Evolutionary conservation across 106 monocot genomes (phyloP).

Genomic region (Dendrobium chrysotoxum): DNA sequence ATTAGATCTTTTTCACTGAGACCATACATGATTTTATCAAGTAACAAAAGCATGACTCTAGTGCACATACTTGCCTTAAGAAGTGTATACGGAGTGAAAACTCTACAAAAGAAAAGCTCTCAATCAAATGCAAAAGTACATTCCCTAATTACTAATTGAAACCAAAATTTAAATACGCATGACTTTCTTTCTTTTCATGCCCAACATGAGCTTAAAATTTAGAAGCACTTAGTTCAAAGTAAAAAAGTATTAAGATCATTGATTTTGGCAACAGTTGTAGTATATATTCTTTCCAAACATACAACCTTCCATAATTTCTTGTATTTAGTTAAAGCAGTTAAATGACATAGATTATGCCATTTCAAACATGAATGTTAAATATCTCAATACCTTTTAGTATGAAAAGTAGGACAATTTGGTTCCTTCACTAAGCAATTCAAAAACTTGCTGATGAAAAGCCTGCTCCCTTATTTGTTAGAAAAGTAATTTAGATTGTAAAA

Average conservation of each 20-base stretch:
- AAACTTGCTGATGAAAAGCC: background rate
- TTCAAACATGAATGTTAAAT: background rate
- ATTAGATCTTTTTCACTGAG: background rate
- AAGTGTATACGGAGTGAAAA: background rate
- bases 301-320: background rate
- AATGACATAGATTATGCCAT: background rate
- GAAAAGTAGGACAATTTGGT: background rate
- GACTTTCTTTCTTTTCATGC: background rate
- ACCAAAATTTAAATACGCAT: background rate
- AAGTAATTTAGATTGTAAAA: background rate
- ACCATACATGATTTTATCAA: background rate
- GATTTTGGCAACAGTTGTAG: background rate
- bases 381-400: background rate
- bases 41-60: background rate
- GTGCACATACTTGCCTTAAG: background rate
- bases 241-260: background rate
- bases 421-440: background rate
- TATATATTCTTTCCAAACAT: conserved; percentile 6
- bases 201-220: conserved; percentile 7
- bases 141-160: background rate
- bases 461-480: conserved; percentile 4
- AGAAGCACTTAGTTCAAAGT: conserved; percentile 3
- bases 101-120: background rate
- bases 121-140: background rate
- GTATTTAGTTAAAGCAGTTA: background rate